Evolutionary conservation across 257 asterid species (phyloP), one percentile per base, ranked within the genome.

Genomic region (Agastache rugosa): DNA sequence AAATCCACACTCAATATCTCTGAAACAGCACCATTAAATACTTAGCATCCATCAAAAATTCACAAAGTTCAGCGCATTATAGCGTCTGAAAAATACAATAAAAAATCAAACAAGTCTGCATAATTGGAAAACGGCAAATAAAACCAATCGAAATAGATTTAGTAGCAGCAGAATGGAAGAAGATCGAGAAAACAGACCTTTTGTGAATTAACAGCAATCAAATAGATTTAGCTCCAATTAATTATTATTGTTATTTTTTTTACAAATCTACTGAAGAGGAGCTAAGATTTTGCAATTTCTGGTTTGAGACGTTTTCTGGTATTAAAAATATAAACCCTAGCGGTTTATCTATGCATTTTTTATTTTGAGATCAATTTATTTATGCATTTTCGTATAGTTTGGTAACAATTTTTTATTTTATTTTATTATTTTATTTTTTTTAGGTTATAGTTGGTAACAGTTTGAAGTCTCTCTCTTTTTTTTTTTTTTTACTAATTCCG

Each of bases 181-280:
- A 51, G 23, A 39, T 70, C 50, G 60, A 65, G 35, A 68, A 56
- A 78, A 37, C 75, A 9, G 6, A 65, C 71, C 74, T 42, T 55
- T 12, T 14, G 34, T 44, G 44, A 25, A 69, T 37, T 35, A 37
- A 37, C 29, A 15, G 64, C n/a, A 71, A 77, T 9, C 62, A 14
- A 55, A 53, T 37, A 22, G 81, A 19, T 69, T 58, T 8, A 22
- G 70, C 56, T 47, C 31, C 42, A 67, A 59, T 45, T 6, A 42
- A 31, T 31, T 2, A 3, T 31, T 31, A 31, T 4, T 6, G 3
- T 6, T 6, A 31, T 2, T 31, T 29, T 31, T 4, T 31, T 2
- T 31, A 8, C n/a, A 47, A 45, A 8, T 16, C 60, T 34, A 44
- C 48, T 27, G 61, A 41, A 56, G 79, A 47, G 62, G 59, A 41